These are phyloP conservation scores for Cylindrotheca fusiformis DNA, from an alignment of 108 stramenopile species.

Conservation along the genomic window DNA sequence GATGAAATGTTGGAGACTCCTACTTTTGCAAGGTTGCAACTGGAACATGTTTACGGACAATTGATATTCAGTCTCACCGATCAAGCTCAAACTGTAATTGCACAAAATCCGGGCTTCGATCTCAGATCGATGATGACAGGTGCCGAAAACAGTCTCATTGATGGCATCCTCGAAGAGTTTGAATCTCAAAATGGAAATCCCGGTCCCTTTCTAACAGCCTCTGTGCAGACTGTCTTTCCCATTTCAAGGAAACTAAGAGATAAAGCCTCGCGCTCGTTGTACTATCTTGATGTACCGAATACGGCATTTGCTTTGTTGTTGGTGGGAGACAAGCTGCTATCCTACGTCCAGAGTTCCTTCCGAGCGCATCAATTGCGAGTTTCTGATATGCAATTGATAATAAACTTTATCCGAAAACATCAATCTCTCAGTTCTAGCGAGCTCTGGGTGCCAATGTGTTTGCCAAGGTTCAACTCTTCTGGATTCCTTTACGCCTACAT, in stretches of 20 bases:
- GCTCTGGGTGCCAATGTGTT: constrained; percentile 77
- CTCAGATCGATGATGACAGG: constrained; percentile 52
- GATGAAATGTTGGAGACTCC: constrained; percentile 31
- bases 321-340: constrained; percentile 49
- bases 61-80: constrained; percentile 68
- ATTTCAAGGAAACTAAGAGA: constrained; percentile 63
- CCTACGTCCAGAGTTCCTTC: constrained; percentile 61
- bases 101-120: constrained; percentile 61
- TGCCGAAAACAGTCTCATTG: constrained; percentile 16
- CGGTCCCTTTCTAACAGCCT: constrained; percentile 53
- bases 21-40: constrained; percentile 55
- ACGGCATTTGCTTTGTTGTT: constrained; percentile 60
- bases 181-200: constrained; percentile 7
- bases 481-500: constrained; percentile 79
- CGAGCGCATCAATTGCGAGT: constrained; percentile 58
- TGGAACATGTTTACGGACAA: constrained; percentile 74
- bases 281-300: constrained; percentile 18
- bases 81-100: constrained; percentile 58
- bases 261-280: constrained; percentile 39
- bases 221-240: constrained; percentile 58
- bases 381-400: constrained; percentile 67
- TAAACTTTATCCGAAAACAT: constrained; percentile 61
- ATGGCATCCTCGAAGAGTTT: constrained; percentile 18
- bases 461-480: constrained; percentile 72
- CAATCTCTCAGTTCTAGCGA: constrained; percentile 56